Evolutionary conservation across 306 rosid genomes (phyloP).

Genomic region (Castanea crenata): DNA sequence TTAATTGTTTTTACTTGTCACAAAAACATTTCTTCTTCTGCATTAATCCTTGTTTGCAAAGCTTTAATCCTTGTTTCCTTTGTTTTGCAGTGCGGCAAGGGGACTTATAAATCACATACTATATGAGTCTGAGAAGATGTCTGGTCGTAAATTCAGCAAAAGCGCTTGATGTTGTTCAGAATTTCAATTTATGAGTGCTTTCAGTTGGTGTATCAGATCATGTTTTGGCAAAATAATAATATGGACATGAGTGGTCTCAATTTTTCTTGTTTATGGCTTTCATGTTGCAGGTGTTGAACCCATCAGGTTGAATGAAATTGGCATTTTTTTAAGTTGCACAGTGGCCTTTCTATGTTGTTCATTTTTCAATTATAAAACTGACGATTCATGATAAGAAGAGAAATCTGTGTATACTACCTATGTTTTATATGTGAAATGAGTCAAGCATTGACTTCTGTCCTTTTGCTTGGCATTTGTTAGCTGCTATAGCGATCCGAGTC

Average conservation of each 20-base stretch:
- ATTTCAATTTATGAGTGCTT: slow-evolving; percentile 7
- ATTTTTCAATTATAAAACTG: background rate
- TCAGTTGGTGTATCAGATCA: slow-evolving; percentile 15
- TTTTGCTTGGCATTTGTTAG: background rate
- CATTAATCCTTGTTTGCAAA: background rate
- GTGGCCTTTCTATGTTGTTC: background rate
- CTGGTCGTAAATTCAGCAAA: slow-evolving; percentile 75
- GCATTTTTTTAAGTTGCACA: background rate
- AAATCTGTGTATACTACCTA: background rate
- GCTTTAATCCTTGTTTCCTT: slow-evolving; percentile 1
- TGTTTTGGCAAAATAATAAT: slow-evolving; percentile 18
- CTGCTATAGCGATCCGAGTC: background rate
- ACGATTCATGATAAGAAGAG: background rate
- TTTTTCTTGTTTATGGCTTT: background rate
- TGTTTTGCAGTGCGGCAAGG: slow-evolving; percentile 74
- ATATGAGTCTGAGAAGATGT: slow-evolving; percentile 62
- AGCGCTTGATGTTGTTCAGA: slow-evolving; percentile 38
- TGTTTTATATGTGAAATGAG: background rate
- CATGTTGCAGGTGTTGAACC: background rate
- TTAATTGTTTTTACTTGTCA: background rate
- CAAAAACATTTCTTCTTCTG: background rate
- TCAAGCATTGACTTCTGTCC: background rate
- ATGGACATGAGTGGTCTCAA: slow-evolving; percentile 1
- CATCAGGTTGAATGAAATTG: background rate
- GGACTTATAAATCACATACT: slow-evolving; percentile 91